Conservation (phyloP, 1,139 yeast species). For the Pichia sp. region DNA sequence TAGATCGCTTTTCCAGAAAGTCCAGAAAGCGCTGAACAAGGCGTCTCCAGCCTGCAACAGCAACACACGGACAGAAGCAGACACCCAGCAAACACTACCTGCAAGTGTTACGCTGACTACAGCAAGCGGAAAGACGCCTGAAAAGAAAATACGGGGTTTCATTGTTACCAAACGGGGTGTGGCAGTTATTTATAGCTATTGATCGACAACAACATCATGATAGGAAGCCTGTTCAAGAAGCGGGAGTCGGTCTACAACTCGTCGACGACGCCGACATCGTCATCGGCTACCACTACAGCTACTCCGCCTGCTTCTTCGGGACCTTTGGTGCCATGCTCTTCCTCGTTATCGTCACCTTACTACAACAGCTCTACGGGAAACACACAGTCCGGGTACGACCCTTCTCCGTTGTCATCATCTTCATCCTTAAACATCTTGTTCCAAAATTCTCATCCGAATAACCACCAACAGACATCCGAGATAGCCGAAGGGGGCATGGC, state of each 20-base stretch:
- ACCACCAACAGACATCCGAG: neutral
- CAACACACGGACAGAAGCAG: neutral
- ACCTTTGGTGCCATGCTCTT: neutral
- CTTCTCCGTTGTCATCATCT: constrained; percentile 2
- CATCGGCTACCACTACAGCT: neutral
- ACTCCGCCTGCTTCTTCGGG: neutral
- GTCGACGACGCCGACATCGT: neutral
- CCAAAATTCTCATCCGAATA: neutral
- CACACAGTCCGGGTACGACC: neutral
- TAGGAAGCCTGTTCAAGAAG: constrained; percentile 16
- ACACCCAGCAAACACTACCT: neutral
- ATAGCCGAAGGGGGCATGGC: neutral
- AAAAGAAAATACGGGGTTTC: neutral
- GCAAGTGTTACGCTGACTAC: neutral
- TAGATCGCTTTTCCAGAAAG: neutral
- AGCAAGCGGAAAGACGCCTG: neutral
- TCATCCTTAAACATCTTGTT: neutral
- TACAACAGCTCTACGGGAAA: neutral
- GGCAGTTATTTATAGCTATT: neutral
- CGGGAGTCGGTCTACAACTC: constrained; percentile 3
- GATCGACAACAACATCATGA: constrained; percentile 6
- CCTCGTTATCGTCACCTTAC: neutral
- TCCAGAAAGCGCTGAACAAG: neutral
- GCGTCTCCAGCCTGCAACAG: neutral
- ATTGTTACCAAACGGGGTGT: neutral